Base-by-base conservation (phyloP, 768 basidiomycete genomes). In the Grammothele lineata region DNA sequence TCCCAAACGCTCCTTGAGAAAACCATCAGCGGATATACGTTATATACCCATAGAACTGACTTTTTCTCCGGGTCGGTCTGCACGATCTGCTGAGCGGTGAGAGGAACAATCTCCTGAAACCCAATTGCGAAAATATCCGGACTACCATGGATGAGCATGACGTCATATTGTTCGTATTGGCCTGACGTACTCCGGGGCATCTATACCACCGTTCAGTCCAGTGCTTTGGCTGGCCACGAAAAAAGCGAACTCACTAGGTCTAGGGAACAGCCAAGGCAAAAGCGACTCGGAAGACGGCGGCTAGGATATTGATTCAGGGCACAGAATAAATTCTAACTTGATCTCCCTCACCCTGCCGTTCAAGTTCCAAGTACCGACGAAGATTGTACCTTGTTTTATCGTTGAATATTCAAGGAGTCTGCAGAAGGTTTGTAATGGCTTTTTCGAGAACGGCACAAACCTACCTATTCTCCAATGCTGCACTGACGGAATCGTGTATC, bases 61-160 rank as follows among this genome's bases (percentile, higher is more conserved):
- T 81, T 78, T 69, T 92, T 93, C 61, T 92, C 92, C 1, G 94
- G 92, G 66, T 97, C 94, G 5, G 93, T 86, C 64, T 96, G 93
- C 14, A 97, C 75, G 35, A 99, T 97, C 63, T 97, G 94, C 58
- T 94, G 92, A 3, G 96, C 92, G n/a, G 92, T 97, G 38, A 99
- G 76, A 4, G 93, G 92, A 0, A 99, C 96, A 43, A 99, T 93
- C 66, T 99, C 96, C 66, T 99, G 94, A 62, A 97, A 96, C 2
- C 89, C 91, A 23, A 97, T 72, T 18, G 84, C 84, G 62, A 95
- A 85, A 51, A 98, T 81, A 60, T 97, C 93, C 5, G 93, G 92
- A 36, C 88, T 89, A 46, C 10, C 43, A 30, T 37, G 21, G 17
- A 37, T 54, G 36, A 42, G 39, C 11, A 34, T 32, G 19, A 21